A percentile compares a stretch with the other conserved stretches of the same genome.
Conservation (phyloP, 2,329 filamentous ascomycete species). For the Cercospora sesami region DNA sequence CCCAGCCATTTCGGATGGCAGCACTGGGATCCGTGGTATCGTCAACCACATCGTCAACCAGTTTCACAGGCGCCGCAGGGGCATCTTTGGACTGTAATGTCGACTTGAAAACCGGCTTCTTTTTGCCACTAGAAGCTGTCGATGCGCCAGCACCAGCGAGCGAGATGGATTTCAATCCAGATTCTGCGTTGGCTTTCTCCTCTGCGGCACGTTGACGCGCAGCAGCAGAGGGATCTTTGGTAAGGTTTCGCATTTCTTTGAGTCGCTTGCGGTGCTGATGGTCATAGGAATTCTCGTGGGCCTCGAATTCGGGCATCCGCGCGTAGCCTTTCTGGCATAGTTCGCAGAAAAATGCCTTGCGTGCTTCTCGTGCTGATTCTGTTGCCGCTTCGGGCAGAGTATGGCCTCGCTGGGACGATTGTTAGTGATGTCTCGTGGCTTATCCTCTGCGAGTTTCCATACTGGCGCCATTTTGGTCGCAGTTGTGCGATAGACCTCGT, state of each 20-base stretch:
- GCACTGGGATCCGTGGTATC: conserved; percentile 1
- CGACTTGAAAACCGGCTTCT: conserved; percentile 37
- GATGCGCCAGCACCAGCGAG: conserved; percentile 4
- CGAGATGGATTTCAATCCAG: conserved; percentile 54
- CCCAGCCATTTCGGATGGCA: conserved; percentile 3
- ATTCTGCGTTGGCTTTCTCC: conserved; percentile 60
- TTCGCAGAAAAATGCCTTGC: conserved; percentile 78
- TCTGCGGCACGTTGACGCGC: conserved; percentile 64
- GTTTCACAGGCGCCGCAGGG: not conserved
- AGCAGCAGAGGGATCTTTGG: conserved; percentile 66
- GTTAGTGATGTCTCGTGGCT: not conserved
- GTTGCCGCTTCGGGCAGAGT: conserved; percentile 45
- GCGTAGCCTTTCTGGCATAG: conserved; percentile 93
- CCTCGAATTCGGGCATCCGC: conserved; percentile 93
- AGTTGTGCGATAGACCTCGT: not conserved
- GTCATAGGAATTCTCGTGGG: conserved; percentile 90
- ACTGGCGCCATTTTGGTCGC: conserved; percentile 12
- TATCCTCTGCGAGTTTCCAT: not conserved
- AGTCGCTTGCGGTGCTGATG: conserved; percentile 87
- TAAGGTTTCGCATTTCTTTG: conserved; percentile 84
- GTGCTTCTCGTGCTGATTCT: conserved; percentile 69
- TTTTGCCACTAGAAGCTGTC: conserved; percentile 23
- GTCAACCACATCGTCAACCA: not conserved
- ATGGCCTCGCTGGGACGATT: conserved; percentile 33
- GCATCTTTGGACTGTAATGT: conserved; percentile 25